phyloP scores from a whole-genome alignment of 352 stramenopile species.

The Pythium rishiriense region DNA sequence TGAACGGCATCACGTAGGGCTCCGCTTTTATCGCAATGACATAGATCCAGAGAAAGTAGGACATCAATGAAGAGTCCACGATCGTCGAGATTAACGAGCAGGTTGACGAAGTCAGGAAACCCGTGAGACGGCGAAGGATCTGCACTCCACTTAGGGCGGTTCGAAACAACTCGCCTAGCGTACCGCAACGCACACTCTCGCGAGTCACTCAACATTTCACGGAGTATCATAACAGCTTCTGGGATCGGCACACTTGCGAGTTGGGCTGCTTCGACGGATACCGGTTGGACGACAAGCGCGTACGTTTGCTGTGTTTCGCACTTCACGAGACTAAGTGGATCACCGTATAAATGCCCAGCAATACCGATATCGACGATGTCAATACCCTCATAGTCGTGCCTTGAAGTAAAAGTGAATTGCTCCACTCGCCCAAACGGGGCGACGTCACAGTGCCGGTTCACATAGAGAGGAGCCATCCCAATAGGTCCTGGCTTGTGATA shows the following conservation, averaged over 20 bases:
- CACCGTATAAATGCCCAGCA: not conserved
- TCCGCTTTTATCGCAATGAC: not conserved
- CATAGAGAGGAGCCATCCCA: not conserved
- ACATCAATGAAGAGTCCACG: not conserved
- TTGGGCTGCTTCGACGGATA: not conserved
- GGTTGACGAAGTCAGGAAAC: not conserved
- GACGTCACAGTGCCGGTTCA: not conserved
- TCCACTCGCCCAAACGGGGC: not conserved
- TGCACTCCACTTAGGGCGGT: not conserved
- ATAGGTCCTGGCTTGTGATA: not conserved
- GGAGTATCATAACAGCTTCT: not conserved
- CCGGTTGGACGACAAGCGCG: not conserved
- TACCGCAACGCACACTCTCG: not conserved
- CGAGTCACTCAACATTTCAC: not conserved
- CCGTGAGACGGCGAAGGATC: too few species aligned
- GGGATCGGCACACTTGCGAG: not conserved
- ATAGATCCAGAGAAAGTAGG: not conserved
- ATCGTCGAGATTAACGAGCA: not conserved
- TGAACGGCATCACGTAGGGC: not conserved
- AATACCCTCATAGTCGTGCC: not conserved
- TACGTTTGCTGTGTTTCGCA: not conserved
- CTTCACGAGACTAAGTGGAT: not conserved
- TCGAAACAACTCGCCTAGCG: not conserved
- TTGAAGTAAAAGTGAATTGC: not conserved
- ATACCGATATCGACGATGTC: not conserved